phyloP scores from a whole-genome alignment of 768 basidiomycete species.

The Lactifluus pinguis region DNA sequence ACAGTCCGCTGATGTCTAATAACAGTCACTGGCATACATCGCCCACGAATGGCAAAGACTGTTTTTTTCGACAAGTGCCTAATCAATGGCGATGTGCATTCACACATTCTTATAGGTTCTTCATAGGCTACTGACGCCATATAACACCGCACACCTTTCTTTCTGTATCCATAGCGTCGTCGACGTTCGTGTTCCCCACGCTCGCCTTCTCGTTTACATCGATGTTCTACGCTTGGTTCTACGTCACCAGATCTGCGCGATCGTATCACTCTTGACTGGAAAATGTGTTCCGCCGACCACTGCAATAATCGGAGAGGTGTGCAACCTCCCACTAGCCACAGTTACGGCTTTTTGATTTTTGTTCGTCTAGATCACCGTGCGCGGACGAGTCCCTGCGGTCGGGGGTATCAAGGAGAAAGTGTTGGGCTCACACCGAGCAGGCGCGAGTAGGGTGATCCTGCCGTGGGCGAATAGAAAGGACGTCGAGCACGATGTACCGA shows the following conservation, averaged over 20 bases:
- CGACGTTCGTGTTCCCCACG: no score
- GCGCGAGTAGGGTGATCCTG: conserved; percentile 74
- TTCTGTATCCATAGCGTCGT: no score
- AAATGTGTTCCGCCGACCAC: conserved; percentile 60
- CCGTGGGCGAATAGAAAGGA: conserved; percentile 83
- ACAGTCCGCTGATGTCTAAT: no score
- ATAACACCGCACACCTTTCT: no score
- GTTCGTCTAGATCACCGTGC: conserved; percentile 56
- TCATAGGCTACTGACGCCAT: no score
- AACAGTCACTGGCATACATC: no score
- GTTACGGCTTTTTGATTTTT: not conserved
- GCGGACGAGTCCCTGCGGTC: conserved; percentile 74
- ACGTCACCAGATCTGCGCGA: conserved; percentile 69
- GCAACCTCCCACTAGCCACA: not conserved
- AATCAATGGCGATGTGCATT: no score
- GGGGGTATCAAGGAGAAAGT: conserved; percentile 89
- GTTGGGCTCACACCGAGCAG: conserved; percentile 81
- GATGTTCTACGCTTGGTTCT: no score
- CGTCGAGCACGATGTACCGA: conserved; percentile 75
- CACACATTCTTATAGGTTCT: no score
- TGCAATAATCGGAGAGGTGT: conserved; percentile 87
- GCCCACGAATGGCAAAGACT: no score
- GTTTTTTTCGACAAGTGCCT: no score
- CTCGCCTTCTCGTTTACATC: no score
- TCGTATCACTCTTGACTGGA: conserved; percentile 77